Evolutionary conservation across 1,284 basidiomycete genomes (phyloP), one percentile per base, ranked within the genome.

Genomic region (Ceraceosorus guamensis): DNA sequence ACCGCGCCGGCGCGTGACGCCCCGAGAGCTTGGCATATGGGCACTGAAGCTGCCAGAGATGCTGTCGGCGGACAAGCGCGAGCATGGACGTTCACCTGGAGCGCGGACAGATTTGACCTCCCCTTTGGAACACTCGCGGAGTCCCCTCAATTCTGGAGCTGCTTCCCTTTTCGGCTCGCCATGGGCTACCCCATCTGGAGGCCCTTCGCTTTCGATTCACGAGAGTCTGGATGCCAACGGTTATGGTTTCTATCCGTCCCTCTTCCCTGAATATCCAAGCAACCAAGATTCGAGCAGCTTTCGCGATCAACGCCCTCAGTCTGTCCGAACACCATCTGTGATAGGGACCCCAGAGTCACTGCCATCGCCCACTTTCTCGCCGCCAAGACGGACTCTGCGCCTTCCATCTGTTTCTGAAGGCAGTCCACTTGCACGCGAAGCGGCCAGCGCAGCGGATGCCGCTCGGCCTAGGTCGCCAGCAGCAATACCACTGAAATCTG

Each of bases 21-120:
- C 93, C 5, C 81, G 81, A 50, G 89, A 89, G 59, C 89, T 98
- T 68, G 91, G 89, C 10, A 77, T 78, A 49, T 98, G 93, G 93
- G 82, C 87, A 53, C 85, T 83, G 76, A 84, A 86, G 60, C 80
- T 97, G 3, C 88, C 89, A 10, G 79, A 83, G 48, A 75, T 74
- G 61, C 73, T 79, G 70, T 73, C 71, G 31, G 53, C 66, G 1
- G n/a, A 54, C 53, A 13, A 50, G 59, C 2, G 30, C 59, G 3
- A 57, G 61, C 3, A 56, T 39, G 24, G 57, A 53, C 5, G 58
- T 11, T 65, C 65, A 18, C 57, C 58, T 14, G 67, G 67, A 18
- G 65, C 65, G 0, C 62, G 59, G n/a, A 50, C 62, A 13, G 60
- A 59, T n/a, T 30, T 56, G 24, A 69, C 67, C 4, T 56, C 61